Conservation (phyloP, 2,329 filamentous ascomycete species). For the Amesomyces nigricolor region DNA sequence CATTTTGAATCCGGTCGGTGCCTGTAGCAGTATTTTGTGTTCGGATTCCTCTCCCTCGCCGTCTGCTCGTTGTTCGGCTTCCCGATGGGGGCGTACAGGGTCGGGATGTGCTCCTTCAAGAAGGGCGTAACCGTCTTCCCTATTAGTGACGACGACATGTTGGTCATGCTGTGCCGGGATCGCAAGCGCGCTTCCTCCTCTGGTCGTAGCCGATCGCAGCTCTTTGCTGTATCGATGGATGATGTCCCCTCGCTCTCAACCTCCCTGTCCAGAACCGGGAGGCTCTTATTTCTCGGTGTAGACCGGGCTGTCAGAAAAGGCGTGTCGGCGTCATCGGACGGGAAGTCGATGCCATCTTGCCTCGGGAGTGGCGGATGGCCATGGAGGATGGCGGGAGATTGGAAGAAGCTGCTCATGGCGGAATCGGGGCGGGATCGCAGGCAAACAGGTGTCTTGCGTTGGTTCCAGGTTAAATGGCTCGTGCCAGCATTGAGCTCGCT, state of each 20-base stretch:
- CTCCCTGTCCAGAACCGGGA: slow-evolving; percentile 2
- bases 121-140: slow-evolving; percentile 81
- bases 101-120: slow-evolving; percentile 83
- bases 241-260: background rate
- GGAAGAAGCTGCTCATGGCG: slow-evolving; percentile 23
- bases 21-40: slow-evolving; percentile 92
- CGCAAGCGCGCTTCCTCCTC: slow-evolving; percentile 46
- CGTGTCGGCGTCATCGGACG: slow-evolving; percentile 22
- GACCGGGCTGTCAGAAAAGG: slow-evolving; percentile 18
- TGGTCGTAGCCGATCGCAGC: slow-evolving; percentile 47
- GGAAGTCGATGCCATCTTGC: slow-evolving; percentile 25
- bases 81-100: slow-evolving; percentile 76
- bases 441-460: slow-evolving; percentile 22
- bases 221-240: slow-evolving; percentile 23
- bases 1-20: slow-evolving; percentile 94
- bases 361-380: slow-evolving; percentile 18
- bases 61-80: slow-evolving; percentile 44
- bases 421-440: slow-evolving; percentile 17
- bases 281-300: slow-evolving; percentile 19
- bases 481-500: slow-evolving; percentile 26
- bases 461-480: slow-evolving; percentile 21
- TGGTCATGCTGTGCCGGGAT: slow-evolving; percentile 36
- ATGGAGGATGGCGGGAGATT: slow-evolving; percentile 17
- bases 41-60: slow-evolving; percentile 50
- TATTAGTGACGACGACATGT: slow-evolving; percentile 61